Conservation (phyloP, 2,329 filamentous ascomycete species). For the Ascochyta fabae region DNA sequence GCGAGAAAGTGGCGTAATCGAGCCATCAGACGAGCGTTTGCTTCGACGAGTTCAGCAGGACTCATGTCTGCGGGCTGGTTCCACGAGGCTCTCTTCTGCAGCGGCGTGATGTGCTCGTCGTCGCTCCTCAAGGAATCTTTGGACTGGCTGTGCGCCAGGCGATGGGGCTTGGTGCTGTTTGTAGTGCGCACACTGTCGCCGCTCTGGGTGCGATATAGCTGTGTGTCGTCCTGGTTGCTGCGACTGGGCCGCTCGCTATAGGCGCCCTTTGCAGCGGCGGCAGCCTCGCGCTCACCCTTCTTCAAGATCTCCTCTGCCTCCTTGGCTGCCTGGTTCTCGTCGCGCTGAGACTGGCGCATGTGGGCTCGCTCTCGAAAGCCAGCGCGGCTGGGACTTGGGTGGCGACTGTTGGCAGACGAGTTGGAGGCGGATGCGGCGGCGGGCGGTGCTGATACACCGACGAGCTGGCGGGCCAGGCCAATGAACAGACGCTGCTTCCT, state of each 20-base stretch:
- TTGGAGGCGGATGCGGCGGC: constrained; percentile 48
- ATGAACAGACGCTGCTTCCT: constrained; percentile 87
- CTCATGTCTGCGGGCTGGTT: constrained; percentile 68
- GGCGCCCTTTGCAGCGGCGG: constrained; percentile 71
- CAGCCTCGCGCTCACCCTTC: constrained; percentile 73
- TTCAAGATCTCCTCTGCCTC: constrained; percentile 80
- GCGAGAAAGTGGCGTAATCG: constrained; percentile 89
- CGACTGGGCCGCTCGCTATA: constrained; percentile 72
- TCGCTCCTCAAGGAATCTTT: constrained; percentile 35
- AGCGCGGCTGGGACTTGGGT: constrained; percentile 50
- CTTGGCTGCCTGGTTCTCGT: constrained; percentile 71
- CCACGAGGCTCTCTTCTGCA: constrained; percentile 59
- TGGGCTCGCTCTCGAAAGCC: constrained; percentile 47
- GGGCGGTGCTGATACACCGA: constrained; percentile 78
- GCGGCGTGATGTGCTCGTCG: constrained; percentile 41
- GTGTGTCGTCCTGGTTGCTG: constrained; percentile 53
- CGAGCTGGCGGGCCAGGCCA: constrained; percentile 83
- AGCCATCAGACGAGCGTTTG: constrained; percentile 87
- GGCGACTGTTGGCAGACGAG: constrained; percentile 52
- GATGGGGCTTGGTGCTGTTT: constrained; percentile 23
- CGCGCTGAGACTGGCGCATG: constrained; percentile 60
- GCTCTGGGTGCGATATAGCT: constrained; percentile 48
- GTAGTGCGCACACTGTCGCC: constrained; percentile 34
- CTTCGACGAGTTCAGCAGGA: constrained; percentile 75
- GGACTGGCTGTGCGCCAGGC: constrained; percentile 35